Evolutionary conservation across 2,329 filamentous ascomycete species (phyloP), one percentile per base, ranked within the genome.

Genomic region (Nakataea oryzae): DNA sequence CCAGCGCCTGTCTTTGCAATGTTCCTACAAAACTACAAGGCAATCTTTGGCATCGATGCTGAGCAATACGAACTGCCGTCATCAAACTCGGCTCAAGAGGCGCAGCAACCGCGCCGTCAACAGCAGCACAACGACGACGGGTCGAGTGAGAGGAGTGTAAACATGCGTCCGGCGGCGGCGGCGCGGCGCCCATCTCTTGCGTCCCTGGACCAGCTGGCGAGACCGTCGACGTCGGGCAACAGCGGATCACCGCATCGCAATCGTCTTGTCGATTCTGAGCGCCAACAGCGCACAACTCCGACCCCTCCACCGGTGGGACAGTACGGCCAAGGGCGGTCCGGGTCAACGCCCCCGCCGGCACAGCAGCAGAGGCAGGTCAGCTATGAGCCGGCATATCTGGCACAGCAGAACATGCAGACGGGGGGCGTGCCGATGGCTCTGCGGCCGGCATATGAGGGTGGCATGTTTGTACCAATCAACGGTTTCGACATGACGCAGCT

Each of bases 1-100:
- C 93, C 95, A 0, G 92, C 92, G 0, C 93, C 93, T 0, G 88
- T 99, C 13, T 97, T 99, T 72, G 92, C 93, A 3, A 83, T 96
- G 73, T 95, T 99, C 74, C 81, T 99, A 63, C 93, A 95, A 66
- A 93, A 97, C 70, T 97, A 91, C 71, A 83, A 89, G 65, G 84
- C 82, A 55, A 93, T 99, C 58, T 99, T 97, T 71, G 88, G 89
- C 26, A 81, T 87, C 57, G 79, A 85, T 24, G 82, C 89, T 0
- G 85, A 88, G 67, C 83, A 86, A 60, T 86, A 87, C 62, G 81
- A 86, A 70, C 76, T 84, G 29, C 79, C 82, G 0, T 77, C 78
- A 14, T 75, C 79, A 0, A 66, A 73, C 8, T 73, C 75, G 1
- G 75, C 78, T 12, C 65, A 68, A 14, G 68, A 71, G 32, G 64